A percentile compares a stretch with the other conserved stretches of the same genome.
Evolutionary conservation across 768 basidiomycete genomes (phyloP).

Genomic region (Lactifluus rugatus): DNA sequence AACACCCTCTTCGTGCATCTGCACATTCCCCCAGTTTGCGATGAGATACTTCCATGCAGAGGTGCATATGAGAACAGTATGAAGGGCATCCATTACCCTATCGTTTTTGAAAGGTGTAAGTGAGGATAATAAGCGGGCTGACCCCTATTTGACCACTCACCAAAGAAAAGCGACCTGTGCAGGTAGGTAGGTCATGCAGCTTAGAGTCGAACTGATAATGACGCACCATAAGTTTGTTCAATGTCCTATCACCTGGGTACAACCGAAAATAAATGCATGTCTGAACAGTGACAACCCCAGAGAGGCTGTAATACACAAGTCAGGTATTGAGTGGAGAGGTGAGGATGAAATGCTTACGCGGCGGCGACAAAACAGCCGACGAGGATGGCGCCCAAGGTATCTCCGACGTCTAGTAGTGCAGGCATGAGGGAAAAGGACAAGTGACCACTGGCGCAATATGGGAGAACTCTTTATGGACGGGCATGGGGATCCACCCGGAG

Average conservation of each 20-base stretch:
- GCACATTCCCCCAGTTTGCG: slow-evolving; percentile 15
- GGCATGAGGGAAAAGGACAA: slow-evolving; percentile 11
- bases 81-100: slow-evolving; percentile 13
- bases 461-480: not conserved
- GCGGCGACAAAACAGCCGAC: slow-evolving; percentile 11
- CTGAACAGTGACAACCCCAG: slow-evolving; percentile 13
- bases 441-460: not conserved
- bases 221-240: slow-evolving; percentile 12
- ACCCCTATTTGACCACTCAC: not conserved
- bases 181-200: not conserved
- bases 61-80: slow-evolving; percentile 13
- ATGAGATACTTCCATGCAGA: slow-evolving; percentile 18
- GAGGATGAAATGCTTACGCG: not conserved
- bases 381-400: slow-evolving; percentile 12
- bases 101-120: not conserved
- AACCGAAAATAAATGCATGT: slow-evolving; percentile 13
- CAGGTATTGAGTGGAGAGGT: not conserved
- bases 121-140: not conserved
- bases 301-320: slow-evolving; percentile 7
- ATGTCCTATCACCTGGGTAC: slow-evolving; percentile 1
- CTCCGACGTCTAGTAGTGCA: not conserved
- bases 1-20: not conserved
- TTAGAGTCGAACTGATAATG: not conserved
- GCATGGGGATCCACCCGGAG: too few species aligned
- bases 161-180: slow-evolving; percentile 12